A percentile compares a stretch with the other conserved stretches of the same genome.
phyloP scores from a whole-genome alignment of 202 grass and related monocot species.

The Setaria viridis region DNA sequence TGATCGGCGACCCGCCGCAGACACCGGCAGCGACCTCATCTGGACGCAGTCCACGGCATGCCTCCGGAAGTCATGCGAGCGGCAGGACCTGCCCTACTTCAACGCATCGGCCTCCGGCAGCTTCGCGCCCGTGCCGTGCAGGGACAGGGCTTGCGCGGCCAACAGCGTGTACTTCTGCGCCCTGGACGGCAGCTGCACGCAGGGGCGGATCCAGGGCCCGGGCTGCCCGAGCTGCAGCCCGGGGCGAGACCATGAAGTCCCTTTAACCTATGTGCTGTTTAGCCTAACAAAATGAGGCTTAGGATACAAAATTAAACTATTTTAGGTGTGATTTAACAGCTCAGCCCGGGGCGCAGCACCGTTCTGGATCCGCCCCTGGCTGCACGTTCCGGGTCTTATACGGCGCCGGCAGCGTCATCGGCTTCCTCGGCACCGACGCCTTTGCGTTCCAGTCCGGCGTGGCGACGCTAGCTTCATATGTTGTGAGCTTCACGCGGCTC shows the following conservation, averaged over 20 bases:
- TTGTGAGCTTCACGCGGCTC: background rate
- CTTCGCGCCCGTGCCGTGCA: constrained; percentile 14
- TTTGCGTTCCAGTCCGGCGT: constrained; percentile 36
- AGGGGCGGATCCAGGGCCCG: too few relatives aligned
- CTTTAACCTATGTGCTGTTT: too few relatives aligned
- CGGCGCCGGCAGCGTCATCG: background rate
- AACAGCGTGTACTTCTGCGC: background rate
- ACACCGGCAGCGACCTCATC: constrained; percentile 46
- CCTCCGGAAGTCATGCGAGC: background rate
- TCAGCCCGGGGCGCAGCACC: too few relatives aligned
- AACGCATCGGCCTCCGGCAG: background rate
- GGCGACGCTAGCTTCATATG: constrained; percentile 26
- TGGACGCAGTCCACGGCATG: constrained; percentile 35
- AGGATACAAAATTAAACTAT: too few relatives aligned
- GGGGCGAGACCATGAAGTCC: too few relatives aligned
- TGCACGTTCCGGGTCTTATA: background rate
- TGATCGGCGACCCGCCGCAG: constrained; percentile 38
- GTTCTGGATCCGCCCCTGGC: too few relatives aligned
- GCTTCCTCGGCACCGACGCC: constrained; percentile 1
- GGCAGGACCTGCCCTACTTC: constrained; percentile 45
- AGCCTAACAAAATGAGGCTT: too few relatives aligned
- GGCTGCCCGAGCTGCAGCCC: too few relatives aligned
- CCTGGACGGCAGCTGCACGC: background rate
- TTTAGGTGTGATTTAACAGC: too few relatives aligned
- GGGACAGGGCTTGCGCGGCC: background rate